A percentile compares a stretch with the other conserved stretches of the same genome.
These are phyloP conservation scores for Lactarius evosmus DNA, from an alignment of 768 basidiomycete genomes.

Conservation along the genomic window DNA sequence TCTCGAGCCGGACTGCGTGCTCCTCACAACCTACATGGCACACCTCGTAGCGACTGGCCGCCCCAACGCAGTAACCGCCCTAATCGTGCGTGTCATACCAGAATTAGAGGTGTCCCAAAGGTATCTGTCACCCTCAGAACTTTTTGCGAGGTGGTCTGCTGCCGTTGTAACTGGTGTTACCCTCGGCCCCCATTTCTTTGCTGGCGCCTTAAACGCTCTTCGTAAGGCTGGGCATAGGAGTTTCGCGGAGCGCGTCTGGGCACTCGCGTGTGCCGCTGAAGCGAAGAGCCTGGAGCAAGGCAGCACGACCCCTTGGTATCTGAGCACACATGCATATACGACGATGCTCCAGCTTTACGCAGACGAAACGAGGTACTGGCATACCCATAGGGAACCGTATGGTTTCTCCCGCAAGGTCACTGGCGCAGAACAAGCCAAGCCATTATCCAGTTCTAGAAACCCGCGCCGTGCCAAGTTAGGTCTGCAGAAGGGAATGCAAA, in stretches of 20 bases:
- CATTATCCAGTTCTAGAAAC: neutral
- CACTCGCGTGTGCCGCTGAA: conserved; percentile 58
- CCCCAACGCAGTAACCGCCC: conserved; percentile 41
- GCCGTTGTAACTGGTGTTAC: conserved; percentile 5
- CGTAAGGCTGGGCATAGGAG: conserved; percentile 52
- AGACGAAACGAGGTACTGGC: conserved; percentile 39
- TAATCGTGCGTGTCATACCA: conserved; percentile 58
- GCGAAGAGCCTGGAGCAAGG: conserved; percentile 44
- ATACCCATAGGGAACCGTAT: neutral
- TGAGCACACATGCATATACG: conserved; percentile 68
- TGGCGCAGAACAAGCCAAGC: neutral
- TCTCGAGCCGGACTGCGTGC: conserved; percentile 42
- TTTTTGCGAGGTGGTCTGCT: conserved; percentile 5
- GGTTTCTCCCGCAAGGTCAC: conserved; percentile 27
- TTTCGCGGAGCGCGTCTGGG: conserved; percentile 62
- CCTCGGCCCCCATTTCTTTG: conserved; percentile 61
- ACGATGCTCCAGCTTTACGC: conserved; percentile 64
- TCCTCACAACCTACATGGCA: conserved; percentile 51
- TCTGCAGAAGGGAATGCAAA: conserved; percentile 12
- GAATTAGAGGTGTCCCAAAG: conserved; percentile 38
- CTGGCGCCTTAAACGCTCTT: conserved; percentile 57
- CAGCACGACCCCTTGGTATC: conserved; percentile 51
- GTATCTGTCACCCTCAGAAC: neutral
- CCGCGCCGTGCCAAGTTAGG: neutral
- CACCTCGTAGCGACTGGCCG: conserved; percentile 51